Base-by-base conservation (phyloP, 129 eudicot species). In the Artemisia tridentata region DNA sequence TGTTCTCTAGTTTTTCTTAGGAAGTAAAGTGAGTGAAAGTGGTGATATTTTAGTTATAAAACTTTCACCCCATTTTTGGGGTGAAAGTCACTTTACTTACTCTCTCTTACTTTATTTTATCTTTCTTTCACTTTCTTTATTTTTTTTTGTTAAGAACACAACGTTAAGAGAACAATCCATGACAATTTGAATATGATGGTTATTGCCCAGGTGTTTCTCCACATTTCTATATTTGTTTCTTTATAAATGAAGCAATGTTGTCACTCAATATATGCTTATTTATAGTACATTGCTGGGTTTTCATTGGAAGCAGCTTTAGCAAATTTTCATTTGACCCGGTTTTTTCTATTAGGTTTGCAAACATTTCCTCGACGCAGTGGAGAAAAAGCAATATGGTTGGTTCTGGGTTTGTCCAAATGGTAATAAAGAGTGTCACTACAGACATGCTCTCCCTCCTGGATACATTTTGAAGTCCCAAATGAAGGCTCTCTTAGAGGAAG, bases 371-470 rank as follows among this genome's bases (percentile, higher is more conserved):
- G 97, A 91, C 5, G 96, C 97, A 60, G 97, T 91, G 78, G 97
- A 88, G 82, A 91, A 84, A 74, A 88, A 91, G 77, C 97, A 91
- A 72, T 91, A 91, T 60, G 97, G 97, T 65, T 91, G 97, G 96
- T 91, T 91, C 69, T 91, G 97, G 97, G 87, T 62, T 21, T 91
- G 97, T 81, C 96, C 97, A 21, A 91, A 91, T 78, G 96, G 96
- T 71, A 92, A 93, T 70, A 86, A 88, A 82, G 89, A 82, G 47
- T 91, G 97, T 45, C 92, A 86, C 13, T 91, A 91, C 69, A 86
- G 97, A 75, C 97, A 91, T 79, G 97, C 95, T 4, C 95, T 92
- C 59, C 98, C 98, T 67, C 96, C 98, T 10, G 96, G 95, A 72
- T 92, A 88, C 69, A 38, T 92, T 51, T 56, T 92, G 69, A 92